Evolutionary conservation across 2,329 filamentous ascomycete genomes (phyloP).

Genomic region (Dactylellina sp.): DNA sequence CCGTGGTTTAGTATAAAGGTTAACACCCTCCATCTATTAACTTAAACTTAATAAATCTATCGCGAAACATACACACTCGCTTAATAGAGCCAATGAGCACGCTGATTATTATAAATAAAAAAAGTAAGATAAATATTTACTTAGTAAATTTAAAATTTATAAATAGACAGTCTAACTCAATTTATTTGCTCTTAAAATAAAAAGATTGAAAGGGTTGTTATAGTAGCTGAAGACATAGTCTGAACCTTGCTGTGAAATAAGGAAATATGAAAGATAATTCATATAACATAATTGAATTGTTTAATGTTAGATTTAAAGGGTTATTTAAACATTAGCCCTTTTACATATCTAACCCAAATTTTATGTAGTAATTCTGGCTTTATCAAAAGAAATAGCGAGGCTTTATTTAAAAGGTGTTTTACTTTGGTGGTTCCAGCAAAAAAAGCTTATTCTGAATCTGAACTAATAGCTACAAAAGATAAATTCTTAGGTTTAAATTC

Average conservation of each 20-base stretch:
- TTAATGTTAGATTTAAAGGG: conserved; percentile 16
- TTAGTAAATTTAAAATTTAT: conserved; percentile 5
- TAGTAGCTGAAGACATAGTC: conserved; percentile 13
- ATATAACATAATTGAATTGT: conserved; percentile 19
- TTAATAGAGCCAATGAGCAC: background rate
- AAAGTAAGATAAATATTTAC: conserved; percentile 5
- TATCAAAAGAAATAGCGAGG: conserved; percentile 8
- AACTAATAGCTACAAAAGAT: conserved; percentile 7
- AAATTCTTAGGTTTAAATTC: conserved; percentile 10
- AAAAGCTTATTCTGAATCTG: conserved; percentile 5
- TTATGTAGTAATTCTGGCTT: conserved; percentile 18
- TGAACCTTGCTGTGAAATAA: conserved; percentile 18
- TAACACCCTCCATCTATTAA: conserved; percentile 15
- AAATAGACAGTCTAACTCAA: conserved; percentile 6
- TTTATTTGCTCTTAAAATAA: conserved; percentile 10
- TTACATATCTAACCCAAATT: conserved; percentile 10
- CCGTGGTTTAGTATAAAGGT: conserved; percentile 10
- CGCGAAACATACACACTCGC: background rate
- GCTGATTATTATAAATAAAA: conserved; percentile 7
- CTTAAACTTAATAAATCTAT: conserved; percentile 21
- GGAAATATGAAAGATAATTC: conserved; percentile 20
- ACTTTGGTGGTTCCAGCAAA: conserved; percentile 10
- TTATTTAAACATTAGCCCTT: conserved; percentile 21
- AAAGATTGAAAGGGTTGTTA: conserved; percentile 17
- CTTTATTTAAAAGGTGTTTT: conserved; percentile 14